Conservation (phyloP, 2,329 filamentous ascomycete genomes). For the Verticillium isaacii region DNA sequence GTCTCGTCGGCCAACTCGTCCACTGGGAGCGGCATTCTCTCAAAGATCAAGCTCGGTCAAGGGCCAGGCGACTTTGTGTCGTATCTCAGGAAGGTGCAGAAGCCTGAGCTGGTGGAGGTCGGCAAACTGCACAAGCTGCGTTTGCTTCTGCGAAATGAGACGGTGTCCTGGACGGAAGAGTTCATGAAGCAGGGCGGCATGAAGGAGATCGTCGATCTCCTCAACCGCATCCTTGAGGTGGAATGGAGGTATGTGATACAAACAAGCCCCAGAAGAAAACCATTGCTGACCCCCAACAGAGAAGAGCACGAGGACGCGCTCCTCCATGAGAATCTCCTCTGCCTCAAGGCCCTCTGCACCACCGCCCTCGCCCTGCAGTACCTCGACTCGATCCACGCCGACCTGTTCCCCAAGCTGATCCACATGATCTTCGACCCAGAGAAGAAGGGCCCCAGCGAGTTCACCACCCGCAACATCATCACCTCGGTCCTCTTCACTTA, state of each 20-base stretch:
- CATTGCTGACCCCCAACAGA: constrained; percentile 37
- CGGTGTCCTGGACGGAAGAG: constrained; percentile 88
- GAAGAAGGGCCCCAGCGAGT: constrained; percentile 95
- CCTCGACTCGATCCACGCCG: constrained; percentile 71
- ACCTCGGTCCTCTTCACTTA: constrained; percentile 87
- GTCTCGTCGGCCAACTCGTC: constrained; percentile 42
- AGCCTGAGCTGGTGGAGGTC: constrained; percentile 83
- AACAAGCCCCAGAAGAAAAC: too few species aligned
- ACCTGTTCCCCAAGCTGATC: constrained; percentile 80
- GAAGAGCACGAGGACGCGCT: constrained; percentile 95
- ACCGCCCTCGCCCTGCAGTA: constrained; percentile 81
- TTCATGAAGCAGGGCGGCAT: constrained; percentile 90
- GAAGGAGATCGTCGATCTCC: constrained; percentile 79
- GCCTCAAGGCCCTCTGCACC: constrained; percentile 90
- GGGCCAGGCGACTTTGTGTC: constrained; percentile 79
- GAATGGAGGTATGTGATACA: constrained; percentile 76
- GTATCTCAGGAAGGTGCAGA: constrained; percentile 75
- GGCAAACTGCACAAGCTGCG: constrained; percentile 91
- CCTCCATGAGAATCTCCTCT: constrained; percentile 86
- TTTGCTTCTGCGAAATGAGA: constrained; percentile 86
- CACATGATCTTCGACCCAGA: constrained; percentile 95
- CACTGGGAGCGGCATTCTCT: constrained; percentile 53
- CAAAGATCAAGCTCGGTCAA: constrained; percentile 69
- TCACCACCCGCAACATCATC: constrained; percentile 86
- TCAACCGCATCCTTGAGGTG: constrained; percentile 89